phyloP scores from a whole-genome alignment of 345 rosid genomes.

The Eucalyptus rudis region DNA sequence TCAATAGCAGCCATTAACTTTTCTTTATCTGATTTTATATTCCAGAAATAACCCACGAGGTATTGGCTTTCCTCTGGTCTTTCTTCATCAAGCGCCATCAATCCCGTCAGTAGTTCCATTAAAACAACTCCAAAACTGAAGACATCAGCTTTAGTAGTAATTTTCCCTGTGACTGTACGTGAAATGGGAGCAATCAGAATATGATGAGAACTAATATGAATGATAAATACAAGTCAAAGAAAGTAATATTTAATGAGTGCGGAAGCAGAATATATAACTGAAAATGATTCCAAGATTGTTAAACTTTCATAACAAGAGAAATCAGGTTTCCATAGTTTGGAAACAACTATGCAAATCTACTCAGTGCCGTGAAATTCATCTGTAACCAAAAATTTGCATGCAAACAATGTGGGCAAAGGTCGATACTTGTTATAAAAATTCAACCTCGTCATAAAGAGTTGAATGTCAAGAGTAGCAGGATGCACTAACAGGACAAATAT shows the following conservation, averaged over 20 bases:
- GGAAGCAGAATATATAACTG: background rate
- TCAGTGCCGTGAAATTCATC: background rate
- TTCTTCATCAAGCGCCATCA: conserved; percentile 58
- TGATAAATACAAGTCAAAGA: background rate
- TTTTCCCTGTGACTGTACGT: conserved; percentile 54
- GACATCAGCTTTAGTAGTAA: conserved; percentile 70
- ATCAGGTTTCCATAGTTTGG: background rate
- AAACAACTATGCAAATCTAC: background rate
- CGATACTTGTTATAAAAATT: background rate
- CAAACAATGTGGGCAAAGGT: background rate
- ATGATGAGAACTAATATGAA: background rate
- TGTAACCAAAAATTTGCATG: background rate
- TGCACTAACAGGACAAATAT: background rate
- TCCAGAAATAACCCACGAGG: conserved; percentile 69
- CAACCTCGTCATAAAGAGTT: background rate
- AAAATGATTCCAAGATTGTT: background rate
- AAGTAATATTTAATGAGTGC: background rate
- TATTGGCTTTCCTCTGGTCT: conserved; percentile 69
- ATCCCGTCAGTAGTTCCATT: conserved; percentile 65
- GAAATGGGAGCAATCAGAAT: background rate
- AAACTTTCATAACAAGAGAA: background rate
- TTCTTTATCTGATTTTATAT: conserved; percentile 37
- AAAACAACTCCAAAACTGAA: conserved; percentile 72
- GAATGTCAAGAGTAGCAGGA: background rate
- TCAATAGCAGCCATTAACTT: conserved; percentile 53